Conservation (phyloP, 331 rosid species). For the Cydonia oblonga region DNA sequence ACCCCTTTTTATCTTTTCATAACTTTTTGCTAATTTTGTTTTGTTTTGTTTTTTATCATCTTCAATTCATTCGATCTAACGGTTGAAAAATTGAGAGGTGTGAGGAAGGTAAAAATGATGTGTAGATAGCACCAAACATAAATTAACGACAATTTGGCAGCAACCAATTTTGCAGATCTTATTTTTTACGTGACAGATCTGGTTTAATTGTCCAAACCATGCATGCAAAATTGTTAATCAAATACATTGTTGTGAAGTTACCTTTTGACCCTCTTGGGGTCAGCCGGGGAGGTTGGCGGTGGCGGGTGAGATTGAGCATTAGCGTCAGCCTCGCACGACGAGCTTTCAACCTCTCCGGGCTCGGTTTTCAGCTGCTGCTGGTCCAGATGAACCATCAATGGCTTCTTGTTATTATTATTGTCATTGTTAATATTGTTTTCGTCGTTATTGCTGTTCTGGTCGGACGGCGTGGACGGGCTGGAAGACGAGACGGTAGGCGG, state of each 20-base stretch:
- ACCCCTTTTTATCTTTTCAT: rapidly evolving
- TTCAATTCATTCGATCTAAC: too few species aligned
- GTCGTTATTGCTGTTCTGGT: slow-evolving; percentile 58
- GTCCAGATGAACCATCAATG: slow-evolving; percentile 20
- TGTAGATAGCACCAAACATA: too few species aligned
- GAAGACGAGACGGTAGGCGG: slow-evolving; percentile 34
- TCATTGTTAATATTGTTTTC: slow-evolving; percentile 38
- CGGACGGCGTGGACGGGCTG: slow-evolving; percentile 69
- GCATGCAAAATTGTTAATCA: neutral
- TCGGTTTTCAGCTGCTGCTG: slow-evolving; percentile 44
- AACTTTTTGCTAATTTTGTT: too few species aligned
- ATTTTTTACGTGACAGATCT: too few species aligned
- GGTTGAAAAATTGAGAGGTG: too few species aligned
- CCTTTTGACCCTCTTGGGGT: slow-evolving; percentile 95
- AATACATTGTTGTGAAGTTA: slow-evolving; percentile 6
- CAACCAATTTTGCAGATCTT: neutral
- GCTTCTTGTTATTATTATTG: slow-evolving; percentile 42
- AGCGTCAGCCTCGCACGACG: slow-evolving; percentile 26
- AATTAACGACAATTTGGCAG: neutral
- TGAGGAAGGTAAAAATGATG: too few species aligned
- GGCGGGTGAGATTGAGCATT: slow-evolving; percentile 19
- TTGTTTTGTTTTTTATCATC: rapidly evolving
- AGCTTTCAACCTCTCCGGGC: slow-evolving; percentile 56
- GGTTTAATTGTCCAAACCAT: neutral
- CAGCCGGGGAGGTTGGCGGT: slow-evolving; percentile 24